Percentiles rank a stretch among this genome's conserved stretches.
These are phyloP conservation scores for Fusarium nanum DNA, from an alignment of 2,329 filamentous ascomycete genomes.

Conservation along the genomic window DNA sequence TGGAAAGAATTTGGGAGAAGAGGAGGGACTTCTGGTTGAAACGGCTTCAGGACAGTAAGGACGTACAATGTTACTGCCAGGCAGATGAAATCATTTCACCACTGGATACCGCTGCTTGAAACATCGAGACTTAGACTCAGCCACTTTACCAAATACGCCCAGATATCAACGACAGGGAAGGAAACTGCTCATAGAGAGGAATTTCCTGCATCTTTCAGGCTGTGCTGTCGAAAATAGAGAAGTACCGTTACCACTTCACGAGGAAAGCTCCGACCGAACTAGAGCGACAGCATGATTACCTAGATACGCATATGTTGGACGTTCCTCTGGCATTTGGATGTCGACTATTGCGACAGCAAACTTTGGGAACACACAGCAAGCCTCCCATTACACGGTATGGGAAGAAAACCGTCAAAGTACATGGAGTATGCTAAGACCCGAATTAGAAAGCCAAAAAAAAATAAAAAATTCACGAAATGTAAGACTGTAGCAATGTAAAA, in stretches of 20 bases:
- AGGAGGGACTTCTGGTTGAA: slow-evolving; percentile 50
- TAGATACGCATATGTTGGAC: neutral
- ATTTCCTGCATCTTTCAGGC: neutral
- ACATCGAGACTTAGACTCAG: neutral
- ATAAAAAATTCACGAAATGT: neutral
- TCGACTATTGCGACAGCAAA: neutral
- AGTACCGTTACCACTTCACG: neutral
- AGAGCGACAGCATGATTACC: neutral
- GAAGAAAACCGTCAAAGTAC: neutral
- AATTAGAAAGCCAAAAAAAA: neutral
- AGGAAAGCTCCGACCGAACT: neutral
- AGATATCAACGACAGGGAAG: neutral
- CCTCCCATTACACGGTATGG: neutral
- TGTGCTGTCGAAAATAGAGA: neutral
- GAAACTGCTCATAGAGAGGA: neutral
- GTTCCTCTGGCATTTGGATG: neutral
- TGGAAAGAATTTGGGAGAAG: slow-evolving; percentile 42
- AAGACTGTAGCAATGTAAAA: neutral
- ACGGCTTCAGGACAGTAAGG: slow-evolving; percentile 31
- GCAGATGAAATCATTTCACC: neutral
- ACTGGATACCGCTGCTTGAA: neutral
- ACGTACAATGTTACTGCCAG: neutral
- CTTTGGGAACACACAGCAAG: neutral
- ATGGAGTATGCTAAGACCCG: neutral
- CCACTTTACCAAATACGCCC: neutral